Conservation (phyloP, 768 basidiomycete genomes). For the Hortiboletus campestris region DNA sequence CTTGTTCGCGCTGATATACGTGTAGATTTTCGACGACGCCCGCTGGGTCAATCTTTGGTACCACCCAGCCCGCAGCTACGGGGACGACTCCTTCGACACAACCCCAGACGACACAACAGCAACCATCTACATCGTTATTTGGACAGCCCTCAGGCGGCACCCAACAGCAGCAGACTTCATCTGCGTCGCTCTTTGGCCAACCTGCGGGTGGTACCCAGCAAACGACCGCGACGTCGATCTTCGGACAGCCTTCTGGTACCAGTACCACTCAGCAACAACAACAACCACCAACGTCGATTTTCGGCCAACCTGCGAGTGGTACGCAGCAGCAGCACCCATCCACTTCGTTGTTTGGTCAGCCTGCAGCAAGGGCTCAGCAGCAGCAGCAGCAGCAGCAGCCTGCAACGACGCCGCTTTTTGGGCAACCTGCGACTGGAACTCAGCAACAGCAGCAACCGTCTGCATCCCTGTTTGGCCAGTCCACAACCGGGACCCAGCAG, state of each 20-base stretch:
- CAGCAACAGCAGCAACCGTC: slow-evolving; percentile 35
- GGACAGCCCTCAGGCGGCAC: slow-evolving; percentile 28
- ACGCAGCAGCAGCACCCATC: slow-evolving; percentile 20
- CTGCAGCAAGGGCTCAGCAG: slow-evolving; percentile 9
- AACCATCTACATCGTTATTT: slow-evolving; percentile 33
- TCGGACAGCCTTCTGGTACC: slow-evolving; percentile 12
- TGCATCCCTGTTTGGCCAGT: slow-evolving; percentile 24
- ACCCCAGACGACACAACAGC: slow-evolving; percentile 22
- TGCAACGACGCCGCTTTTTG: slow-evolving; percentile 32
- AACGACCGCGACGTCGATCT: neutral
- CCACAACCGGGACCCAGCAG: slow-evolving; percentile 32
- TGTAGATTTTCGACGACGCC: slow-evolving; percentile 36
- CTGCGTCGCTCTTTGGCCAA: slow-evolving; percentile 30
- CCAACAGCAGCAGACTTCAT: slow-evolving; percentile 18
- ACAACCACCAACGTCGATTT: slow-evolving; percentile 2
- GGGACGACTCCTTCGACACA: slow-evolving; percentile 12
- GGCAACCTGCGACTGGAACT: slow-evolving; percentile 26
- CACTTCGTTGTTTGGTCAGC: neutral
- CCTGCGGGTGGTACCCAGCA: slow-evolving; percentile 6
- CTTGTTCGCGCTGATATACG: slow-evolving; percentile 4
- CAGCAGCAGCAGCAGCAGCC: slow-evolving; percentile 37
- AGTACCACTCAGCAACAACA: slow-evolving; percentile 11
- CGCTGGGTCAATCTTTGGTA: slow-evolving; percentile 39
- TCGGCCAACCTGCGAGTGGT: slow-evolving; percentile 8
- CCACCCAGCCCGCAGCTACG: slow-evolving; percentile 27